phyloP scores from a whole-genome alignment of 257 asterid genomes.

The Gentiana dahurica region DNA sequence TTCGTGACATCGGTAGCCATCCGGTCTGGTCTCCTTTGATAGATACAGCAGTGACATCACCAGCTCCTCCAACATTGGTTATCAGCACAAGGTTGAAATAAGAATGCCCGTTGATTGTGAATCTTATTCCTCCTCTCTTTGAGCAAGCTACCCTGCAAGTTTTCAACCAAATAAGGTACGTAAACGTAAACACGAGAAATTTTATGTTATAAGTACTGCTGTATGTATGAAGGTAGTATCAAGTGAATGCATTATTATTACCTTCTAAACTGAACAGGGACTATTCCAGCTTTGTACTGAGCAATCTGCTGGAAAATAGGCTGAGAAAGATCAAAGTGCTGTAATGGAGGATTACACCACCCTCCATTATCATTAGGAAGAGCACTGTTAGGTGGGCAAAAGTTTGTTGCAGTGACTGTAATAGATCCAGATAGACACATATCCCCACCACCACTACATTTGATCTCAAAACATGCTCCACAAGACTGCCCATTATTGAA shows the following conservation, averaged over 20 bases:
- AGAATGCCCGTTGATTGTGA: slow-evolving; percentile 20
- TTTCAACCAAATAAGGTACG: neutral
- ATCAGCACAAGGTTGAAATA: slow-evolving; percentile 18
- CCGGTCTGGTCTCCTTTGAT: slow-evolving; percentile 11
- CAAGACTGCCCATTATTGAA: slow-evolving; percentile 17
- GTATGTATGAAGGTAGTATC: no score
- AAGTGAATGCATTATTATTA: neutral
- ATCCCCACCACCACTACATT: slow-evolving; percentile 11
- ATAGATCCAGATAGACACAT: slow-evolving; percentile 16
- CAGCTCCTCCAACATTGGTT: slow-evolving; percentile 23
- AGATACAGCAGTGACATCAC: slow-evolving; percentile 13
- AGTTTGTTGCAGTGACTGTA: slow-evolving; percentile 19
- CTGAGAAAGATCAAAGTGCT: slow-evolving; percentile 23
- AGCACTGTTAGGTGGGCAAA: slow-evolving; percentile 22
- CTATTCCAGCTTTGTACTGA: slow-evolving; percentile 19
- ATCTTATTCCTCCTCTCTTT: slow-evolving; percentile 18
- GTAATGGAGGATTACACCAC: slow-evolving; percentile 22
- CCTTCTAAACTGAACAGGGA: slow-evolving; percentile 22
- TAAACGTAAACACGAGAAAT: no score
- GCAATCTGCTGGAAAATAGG: slow-evolving; percentile 17
- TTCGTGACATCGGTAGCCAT: slow-evolving; percentile 16
- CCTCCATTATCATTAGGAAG: slow-evolving; percentile 16
- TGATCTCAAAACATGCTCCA: slow-evolving; percentile 24
- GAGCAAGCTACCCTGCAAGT: slow-evolving; percentile 16
- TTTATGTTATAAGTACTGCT: no score